Percentiles rank a stretch among this genome's conserved stretches.
phyloP scores from a whole-genome alignment of 768 basidiomycete species.

The Phaffia tasmanica region DNA sequence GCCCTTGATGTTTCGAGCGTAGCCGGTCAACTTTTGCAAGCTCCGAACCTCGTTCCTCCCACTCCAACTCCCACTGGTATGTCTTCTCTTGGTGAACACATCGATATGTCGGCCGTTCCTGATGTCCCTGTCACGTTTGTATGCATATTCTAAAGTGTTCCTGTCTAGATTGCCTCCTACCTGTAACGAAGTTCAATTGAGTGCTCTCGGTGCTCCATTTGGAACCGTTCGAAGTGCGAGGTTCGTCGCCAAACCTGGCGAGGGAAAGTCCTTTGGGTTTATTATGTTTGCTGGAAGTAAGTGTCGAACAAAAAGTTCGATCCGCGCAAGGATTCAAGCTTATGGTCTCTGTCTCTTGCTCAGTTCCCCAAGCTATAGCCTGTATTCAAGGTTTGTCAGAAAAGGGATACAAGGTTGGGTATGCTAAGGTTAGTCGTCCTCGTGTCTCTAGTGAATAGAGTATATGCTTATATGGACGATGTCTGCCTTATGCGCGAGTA shows the following conservation, averaged over 20 bases:
- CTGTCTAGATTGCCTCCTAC: constrained; percentile 22
- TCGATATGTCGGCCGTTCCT: no score
- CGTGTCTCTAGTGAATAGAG: no score
- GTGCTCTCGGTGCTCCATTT: constrained; percentile 9
- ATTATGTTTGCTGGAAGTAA: constrained; percentile 9
- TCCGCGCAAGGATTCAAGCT: background rate
- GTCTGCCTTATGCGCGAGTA: background rate
- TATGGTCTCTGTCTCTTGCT: background rate
- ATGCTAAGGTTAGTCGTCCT: constrained; percentile 13
- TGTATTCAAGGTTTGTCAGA: constrained; percentile 15
- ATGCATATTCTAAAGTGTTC: background rate
- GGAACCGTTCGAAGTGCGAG: constrained; percentile 19
- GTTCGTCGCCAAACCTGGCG: constrained; percentile 13
- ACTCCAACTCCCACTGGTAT: no score
- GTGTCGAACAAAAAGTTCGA: background rate
- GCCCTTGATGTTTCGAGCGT: no score
- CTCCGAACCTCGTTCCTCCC: no score
- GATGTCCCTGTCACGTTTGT: no score
- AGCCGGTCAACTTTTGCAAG: no score
- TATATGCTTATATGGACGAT: background rate
- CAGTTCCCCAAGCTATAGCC: constrained; percentile 11
- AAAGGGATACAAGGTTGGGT: constrained; percentile 22
- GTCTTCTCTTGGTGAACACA: no score
- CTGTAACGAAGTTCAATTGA: constrained; percentile 11
- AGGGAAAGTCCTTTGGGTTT: constrained; percentile 25